phyloP scores from a whole-genome alignment of 2,329 filamentous ascomycete genomes.

The Gaeumannomyces tritici region DNA sequence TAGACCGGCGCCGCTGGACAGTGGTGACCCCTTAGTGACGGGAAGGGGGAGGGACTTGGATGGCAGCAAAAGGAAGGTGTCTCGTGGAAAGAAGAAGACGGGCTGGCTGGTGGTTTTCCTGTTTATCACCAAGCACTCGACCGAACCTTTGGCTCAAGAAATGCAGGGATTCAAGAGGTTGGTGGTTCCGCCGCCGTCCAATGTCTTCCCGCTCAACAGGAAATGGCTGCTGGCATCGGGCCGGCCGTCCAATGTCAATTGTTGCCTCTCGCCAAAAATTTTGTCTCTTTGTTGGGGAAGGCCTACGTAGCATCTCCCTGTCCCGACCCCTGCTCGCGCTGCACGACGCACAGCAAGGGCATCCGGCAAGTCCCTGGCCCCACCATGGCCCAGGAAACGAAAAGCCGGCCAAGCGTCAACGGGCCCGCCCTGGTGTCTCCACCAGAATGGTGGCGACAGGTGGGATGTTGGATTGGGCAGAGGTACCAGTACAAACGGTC shows the following conservation, averaged over 20 bases:
- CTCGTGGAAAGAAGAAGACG: neutral
- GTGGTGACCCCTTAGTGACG: neutral
- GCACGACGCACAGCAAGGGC: neutral
- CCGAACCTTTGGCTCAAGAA: neutral
- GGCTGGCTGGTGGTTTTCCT: neutral
- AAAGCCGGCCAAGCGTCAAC: neutral
- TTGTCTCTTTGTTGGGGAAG: constrained; percentile 23
- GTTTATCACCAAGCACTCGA: neutral
- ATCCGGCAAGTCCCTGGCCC: neutral
- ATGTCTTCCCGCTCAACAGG: constrained; percentile 1
- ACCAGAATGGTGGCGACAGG: neutral
- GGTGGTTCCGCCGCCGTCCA: neutral
- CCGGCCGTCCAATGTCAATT: neutral
- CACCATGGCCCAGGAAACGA: neutral
- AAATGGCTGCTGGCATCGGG: neutral
- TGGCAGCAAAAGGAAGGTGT: neutral
- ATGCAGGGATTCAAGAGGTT: neutral
- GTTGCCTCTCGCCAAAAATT: constrained; percentile 18
- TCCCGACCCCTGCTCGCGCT: constrained; percentile 9
- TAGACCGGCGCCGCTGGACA: neutral
- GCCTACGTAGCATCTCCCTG: constrained; percentile 5
- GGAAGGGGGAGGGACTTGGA: neutral
- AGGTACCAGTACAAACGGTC: neutral
- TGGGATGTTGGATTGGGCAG: neutral
- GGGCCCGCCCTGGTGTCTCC: constrained; percentile 2